phyloP scores from a whole-genome alignment of 2,329 filamentous ascomycete species.

The Bipolaris zeicola region DNA sequence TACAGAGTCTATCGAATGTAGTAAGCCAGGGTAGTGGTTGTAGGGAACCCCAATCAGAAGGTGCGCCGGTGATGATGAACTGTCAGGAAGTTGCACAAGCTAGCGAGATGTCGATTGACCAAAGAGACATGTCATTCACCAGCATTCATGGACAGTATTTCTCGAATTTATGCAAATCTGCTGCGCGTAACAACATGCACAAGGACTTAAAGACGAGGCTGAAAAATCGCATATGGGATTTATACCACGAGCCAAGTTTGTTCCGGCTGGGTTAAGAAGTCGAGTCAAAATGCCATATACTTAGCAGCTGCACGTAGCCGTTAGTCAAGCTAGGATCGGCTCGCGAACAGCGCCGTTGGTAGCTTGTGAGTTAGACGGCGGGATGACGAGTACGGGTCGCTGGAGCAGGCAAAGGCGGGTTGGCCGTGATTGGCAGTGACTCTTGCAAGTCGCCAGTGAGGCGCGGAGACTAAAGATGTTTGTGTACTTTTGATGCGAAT shows the following conservation, averaged over 20 bases:
- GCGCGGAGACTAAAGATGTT: conserved; percentile 10
- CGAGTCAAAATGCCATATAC: not conserved
- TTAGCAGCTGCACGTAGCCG: conserved; percentile 24
- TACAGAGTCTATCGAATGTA: not conserved
- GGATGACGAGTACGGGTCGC: not conserved
- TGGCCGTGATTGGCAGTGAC: not conserved
- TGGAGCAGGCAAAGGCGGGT: not conserved
- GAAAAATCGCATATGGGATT: conserved; percentile 12
- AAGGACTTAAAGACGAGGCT: conserved; percentile 6
- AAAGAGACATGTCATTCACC: not conserved
- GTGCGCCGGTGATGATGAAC: not conserved
- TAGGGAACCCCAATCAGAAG: not conserved
- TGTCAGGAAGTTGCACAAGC: not conserved
- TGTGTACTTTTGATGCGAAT: conserved; percentile 20
- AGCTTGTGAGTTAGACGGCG: conserved; percentile 1
- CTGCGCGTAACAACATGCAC: conserved; percentile 24
- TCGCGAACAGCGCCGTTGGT: conserved; percentile 29
- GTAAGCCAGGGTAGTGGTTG: not conserved
- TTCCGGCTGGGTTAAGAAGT: not conserved
- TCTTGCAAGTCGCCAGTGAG: conserved; percentile 20
- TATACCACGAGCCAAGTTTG: conserved; percentile 3
- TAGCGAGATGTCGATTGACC: not conserved
- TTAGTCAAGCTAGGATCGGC: conserved; percentile 24
- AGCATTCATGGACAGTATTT: not conserved
- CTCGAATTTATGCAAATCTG: conserved; percentile 3